A percentile compares a stretch with the other conserved stretches of the same genome.
These are phyloP conservation scores for Colletotrichum orchidophilum DNA, from an alignment of 2,329 filamentous ascomycete species.

Conservation along the genomic window DNA sequence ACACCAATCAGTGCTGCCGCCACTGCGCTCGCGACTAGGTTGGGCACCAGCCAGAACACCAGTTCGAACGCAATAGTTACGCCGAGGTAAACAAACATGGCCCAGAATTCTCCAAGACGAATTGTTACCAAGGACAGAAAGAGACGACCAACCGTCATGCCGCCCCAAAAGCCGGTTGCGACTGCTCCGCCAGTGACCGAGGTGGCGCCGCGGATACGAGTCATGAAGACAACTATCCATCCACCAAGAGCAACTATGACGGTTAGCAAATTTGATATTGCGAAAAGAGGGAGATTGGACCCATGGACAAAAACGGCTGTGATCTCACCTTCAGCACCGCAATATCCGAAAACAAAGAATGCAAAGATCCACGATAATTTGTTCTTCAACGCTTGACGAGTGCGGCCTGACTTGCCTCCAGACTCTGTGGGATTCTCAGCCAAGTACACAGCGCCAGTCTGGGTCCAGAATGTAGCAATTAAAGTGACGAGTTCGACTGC, in stretches of 20 bases:
- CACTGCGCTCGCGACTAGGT: slow-evolving; percentile 60
- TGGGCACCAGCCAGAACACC: slow-evolving; percentile 83
- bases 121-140: slow-evolving; percentile 81
- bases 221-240: slow-evolving; percentile 89
- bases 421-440: slow-evolving; percentile 37
- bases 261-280: background rate
- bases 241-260: slow-evolving; percentile 70
- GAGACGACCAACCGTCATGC: slow-evolving; percentile 78
- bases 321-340: background rate
- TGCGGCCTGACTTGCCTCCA: background rate
- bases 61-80: slow-evolving; percentile 72
- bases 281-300: too few species aligned
- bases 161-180: slow-evolving; percentile 85
- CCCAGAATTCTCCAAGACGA: slow-evolving; percentile 49
- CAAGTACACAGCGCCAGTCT: background rate
- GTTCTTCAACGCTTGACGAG: background rate
- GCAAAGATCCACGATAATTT: background rate
- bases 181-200: slow-evolving; percentile 78
- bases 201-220: slow-evolving; percentile 73
- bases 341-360: background rate
- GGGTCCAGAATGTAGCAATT: background rate
- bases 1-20: background rate
- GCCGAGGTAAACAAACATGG: slow-evolving; percentile 63
- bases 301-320: too few species aligned
- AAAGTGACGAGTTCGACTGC: background rate